A percentile compares a stretch with the other conserved stretches of the same genome.
Evolutionary conservation across 2,329 filamentous ascomycete species (phyloP).

Genomic region (Ophiostoma himal-ulmi): DNA sequence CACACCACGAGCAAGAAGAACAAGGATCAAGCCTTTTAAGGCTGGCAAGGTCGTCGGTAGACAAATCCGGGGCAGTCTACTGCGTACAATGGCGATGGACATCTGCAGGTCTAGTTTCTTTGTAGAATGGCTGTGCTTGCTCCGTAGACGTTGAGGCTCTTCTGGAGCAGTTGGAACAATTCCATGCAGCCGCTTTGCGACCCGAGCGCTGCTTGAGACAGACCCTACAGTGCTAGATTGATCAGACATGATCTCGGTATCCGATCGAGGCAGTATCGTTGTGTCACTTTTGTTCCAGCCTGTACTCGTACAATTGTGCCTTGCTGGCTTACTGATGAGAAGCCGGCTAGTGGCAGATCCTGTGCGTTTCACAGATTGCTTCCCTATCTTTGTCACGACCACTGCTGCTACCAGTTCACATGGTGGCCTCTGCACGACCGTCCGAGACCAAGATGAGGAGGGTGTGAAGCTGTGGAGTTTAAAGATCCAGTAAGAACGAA

Average conservation of each 20-base stretch:
- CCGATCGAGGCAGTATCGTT: not conserved
- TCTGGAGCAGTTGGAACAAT: not conserved
- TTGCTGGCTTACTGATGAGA: not conserved
- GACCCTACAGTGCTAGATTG: not conserved
- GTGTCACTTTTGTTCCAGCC: not conserved
- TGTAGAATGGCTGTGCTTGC: not conserved
- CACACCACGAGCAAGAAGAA: not conserved
- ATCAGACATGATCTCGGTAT: not conserved
- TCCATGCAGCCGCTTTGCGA: not conserved
- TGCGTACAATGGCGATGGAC: not conserved
- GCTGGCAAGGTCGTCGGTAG: not conserved
- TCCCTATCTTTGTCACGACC: not conserved
- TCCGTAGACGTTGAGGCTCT: not conserved
- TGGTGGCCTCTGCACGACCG: not conserved
- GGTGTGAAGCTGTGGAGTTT: not conserved
- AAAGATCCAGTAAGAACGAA: no score
- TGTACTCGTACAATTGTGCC: not conserved
- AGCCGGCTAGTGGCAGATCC: not conserved
- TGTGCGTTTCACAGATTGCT: not conserved
- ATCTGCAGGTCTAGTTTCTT: not conserved
- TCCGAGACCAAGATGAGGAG: not conserved
- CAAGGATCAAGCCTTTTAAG: not conserved
- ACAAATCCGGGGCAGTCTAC: not conserved
- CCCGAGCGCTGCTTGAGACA: slow-evolving; percentile 2
- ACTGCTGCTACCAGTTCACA: not conserved